Conservation (phyloP, 331 rosid genomes). For the Quercus tomentella region DNA sequence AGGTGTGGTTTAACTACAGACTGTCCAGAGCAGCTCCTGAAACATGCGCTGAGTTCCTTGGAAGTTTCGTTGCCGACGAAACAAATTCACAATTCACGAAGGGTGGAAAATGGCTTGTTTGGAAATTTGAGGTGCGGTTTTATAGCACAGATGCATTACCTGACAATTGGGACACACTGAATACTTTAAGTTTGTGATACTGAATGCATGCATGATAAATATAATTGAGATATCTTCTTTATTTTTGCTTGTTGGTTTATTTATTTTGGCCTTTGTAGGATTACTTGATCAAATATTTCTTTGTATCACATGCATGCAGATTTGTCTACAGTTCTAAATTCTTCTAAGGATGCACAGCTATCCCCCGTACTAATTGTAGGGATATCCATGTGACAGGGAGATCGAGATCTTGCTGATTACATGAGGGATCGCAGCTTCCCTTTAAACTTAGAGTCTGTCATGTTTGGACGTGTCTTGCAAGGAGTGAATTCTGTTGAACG, state of each 20-base stretch:
- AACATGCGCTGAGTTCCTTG: conserved; percentile 79
- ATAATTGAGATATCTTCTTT: neutral
- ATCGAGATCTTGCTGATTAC: conserved; percentile 76
- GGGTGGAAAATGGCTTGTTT: conserved; percentile 88
- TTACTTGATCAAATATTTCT: neutral
- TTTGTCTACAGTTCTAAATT: neutral
- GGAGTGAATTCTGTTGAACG: conserved; percentile 65
- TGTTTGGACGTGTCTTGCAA: conserved; percentile 83
- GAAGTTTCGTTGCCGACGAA: conserved; percentile 67
- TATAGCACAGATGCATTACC: conserved; percentile 6
- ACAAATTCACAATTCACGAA: conserved; percentile 48
- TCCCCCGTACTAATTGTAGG: conserved; percentile 31
- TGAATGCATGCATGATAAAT: neutral
- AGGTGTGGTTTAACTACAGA: conserved; percentile 82
- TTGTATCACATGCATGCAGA: neutral
- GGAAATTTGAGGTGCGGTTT: conserved; percentile 75
- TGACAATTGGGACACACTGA: neutral
- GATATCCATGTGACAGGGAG: conserved; percentile 58
- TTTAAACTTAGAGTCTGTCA: conserved; percentile 73
- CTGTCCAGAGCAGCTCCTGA: conserved; percentile 91
- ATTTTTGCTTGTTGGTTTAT: conserved; percentile 1
- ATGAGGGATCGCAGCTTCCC: conserved; percentile 79
- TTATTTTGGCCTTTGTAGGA: neutral
- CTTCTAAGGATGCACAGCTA: conserved; percentile 8
- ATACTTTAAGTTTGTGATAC: neutral